A percentile compares a stretch with the other conserved stretches of the same genome.
phyloP scores from a whole-genome alignment of 192 early-diverging fungal species.

The Phycomyces blakesleeanus region DNA sequence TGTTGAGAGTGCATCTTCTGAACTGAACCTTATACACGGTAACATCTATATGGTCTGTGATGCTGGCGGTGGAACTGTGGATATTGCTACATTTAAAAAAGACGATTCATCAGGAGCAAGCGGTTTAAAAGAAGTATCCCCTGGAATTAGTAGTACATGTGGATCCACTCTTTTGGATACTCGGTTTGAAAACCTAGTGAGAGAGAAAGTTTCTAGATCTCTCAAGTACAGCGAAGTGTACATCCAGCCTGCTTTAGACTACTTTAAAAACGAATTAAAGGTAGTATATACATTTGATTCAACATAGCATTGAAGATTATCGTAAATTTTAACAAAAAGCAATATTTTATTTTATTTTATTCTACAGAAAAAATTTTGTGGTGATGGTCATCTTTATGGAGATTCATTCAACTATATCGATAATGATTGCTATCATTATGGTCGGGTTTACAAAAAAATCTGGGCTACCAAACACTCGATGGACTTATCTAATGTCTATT shows the following conservation, averaged over 20 bases:
- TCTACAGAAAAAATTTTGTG: slow-evolving; percentile 19
- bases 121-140: slow-evolving; percentile 43
- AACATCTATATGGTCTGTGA: slow-evolving; percentile 54
- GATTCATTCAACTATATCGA: no score
- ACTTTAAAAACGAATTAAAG: slow-evolving; percentile 39
- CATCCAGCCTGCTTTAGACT: slow-evolving; percentile 23
- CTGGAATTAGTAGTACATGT: slow-evolving; percentile 46
- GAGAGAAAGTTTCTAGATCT: slow-evolving; percentile 31
- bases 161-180: slow-evolving; percentile 44
- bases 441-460: no score
- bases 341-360: slow-evolving; percentile 22
- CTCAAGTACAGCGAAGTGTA: slow-evolving; percentile 6
- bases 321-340: no score
- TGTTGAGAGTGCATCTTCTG: slow-evolving; percentile 44
- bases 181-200: slow-evolving; percentile 39
- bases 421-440: no score
- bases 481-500: no score
- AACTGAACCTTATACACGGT: slow-evolving; percentile 41
- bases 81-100: slow-evolving; percentile 39
- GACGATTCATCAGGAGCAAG: slow-evolving; percentile 25
- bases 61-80: slow-evolving; percentile 48
- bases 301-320: no score
- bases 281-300: neutral
- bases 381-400: no score
- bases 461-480: no score